These are phyloP conservation scores for Neonectria neomacrospora DNA, from an alignment of 2,329 filamentous ascomycete genomes.

Conservation along the genomic window DNA sequence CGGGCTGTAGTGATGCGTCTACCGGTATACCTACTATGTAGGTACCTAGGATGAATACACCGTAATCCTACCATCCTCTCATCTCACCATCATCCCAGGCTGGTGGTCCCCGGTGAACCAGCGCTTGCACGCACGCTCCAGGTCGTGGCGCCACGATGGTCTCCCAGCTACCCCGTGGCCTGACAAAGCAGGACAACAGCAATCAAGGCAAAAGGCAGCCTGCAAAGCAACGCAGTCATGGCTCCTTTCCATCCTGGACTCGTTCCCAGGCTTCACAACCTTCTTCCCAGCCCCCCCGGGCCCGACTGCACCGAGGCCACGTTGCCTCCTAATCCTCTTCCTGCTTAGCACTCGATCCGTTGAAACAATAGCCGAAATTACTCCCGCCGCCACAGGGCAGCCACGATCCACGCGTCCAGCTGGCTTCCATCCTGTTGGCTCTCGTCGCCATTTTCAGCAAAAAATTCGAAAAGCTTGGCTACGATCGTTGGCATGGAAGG, in stretches of 20 bases:
- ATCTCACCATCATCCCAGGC: not conserved
- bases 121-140: constrained; percentile 5
- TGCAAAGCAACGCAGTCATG: constrained; percentile 25
- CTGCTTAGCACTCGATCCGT: constrained; percentile 35
- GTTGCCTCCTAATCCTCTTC: constrained; percentile 41
- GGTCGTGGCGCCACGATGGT: constrained; percentile 10
- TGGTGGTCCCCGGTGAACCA: not conserved
- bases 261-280: not conserved
- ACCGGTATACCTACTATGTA: not conserved
- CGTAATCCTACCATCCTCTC: not conserved
- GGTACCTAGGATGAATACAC: not conserved
- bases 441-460: constrained; percentile 21
- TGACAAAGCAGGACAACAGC: constrained; percentile 19
- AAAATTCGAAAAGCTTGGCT: constrained; percentile 28
- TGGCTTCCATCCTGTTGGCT: constrained; percentile 11
- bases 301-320: constrained; percentile 35
- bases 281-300: constrained; percentile 31
- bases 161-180: constrained; percentile 15
- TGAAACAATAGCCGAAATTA: constrained; percentile 52
- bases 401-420: constrained; percentile 36
- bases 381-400: constrained; percentile 45
- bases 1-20: not conserved
- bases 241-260: constrained; percentile 25
- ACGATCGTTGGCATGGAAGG: constrained; percentile 11
- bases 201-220: constrained; percentile 24